Evolutionary conservation across 2,329 filamentous ascomycete genomes (phyloP), one percentile per base, ranked within the genome.

Genomic region (Fonsecaea pugnacius): DNA sequence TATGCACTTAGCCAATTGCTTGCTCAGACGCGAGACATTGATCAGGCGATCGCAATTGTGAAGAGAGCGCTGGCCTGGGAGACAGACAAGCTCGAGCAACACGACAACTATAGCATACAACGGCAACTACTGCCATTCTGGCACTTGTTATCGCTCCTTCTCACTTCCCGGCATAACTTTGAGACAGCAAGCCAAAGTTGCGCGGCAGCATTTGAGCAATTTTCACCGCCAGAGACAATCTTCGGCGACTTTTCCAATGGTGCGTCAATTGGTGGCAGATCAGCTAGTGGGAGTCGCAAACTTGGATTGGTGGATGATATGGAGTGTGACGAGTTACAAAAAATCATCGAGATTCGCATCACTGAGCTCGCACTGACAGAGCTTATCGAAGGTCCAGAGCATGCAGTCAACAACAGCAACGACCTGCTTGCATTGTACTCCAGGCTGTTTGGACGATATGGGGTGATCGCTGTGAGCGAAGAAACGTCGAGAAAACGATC

Each of bases 281-380:
- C 33, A n/a, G 24, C 10, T 69, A 24, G 21, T 48, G 43, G 43
- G 3, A 24, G 24, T 48, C 43, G 43, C 72, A 57, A 64, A 32
- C n/a, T 70, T 70, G 67, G 87, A 3, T 74, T 91, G 53, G 84
- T 96, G 0, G 90, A 94, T 69, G 87, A 91, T 51, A 91, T 97
- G 87, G 89, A 92, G 67, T 86, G 88, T 63, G 86, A 87, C 30
- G 93, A 98, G 74, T 96, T 92, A 73, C 91, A 93, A 75, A 86
- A 87, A 55, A 89, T 99, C 48, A 78, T 99, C n/a, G 91, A 98
- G 76, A 88, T 97, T 66, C 96, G 96, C 76, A 96, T 98, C 86
- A 97, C 94, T 10, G 93, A 98, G 73, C 82, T 99, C 65, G 85
- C 90, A 3, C 84, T 99, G 21, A 78, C 95, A 3, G 94, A 98